These are phyloP conservation scores for Candida palmyrensis DNA, from an alignment of 805 yeast species.

Conservation along the genomic window DNA sequence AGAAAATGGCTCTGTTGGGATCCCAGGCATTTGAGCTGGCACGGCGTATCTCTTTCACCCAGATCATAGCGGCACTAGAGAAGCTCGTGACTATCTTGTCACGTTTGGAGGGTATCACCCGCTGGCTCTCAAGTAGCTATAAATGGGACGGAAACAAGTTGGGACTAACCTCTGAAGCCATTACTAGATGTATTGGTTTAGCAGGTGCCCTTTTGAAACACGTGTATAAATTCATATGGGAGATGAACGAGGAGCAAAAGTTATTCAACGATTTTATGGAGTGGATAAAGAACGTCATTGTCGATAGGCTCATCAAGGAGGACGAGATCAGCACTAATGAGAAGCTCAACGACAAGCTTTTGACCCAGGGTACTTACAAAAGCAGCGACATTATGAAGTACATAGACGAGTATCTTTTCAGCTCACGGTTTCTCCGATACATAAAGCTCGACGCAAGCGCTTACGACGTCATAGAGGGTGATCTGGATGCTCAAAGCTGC, in stretches of 20 bases:
- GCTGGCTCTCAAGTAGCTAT: constrained; percentile 23
- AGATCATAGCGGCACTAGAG: constrained; percentile 52
- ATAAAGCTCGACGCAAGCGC: constrained; percentile 11
- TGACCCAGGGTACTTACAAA: constrained; percentile 8
- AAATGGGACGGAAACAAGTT: not conserved
- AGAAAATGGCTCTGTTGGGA: constrained; percentile 49
- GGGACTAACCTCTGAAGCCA: constrained; percentile 5
- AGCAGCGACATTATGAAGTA: constrained; percentile 19
- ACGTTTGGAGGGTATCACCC: constrained; percentile 35
- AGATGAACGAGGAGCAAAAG: constrained; percentile 41
- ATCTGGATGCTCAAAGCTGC: not conserved
- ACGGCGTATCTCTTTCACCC: constrained; percentile 42
- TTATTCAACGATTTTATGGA: constrained; percentile 39
- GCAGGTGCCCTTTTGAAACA: constrained; percentile 24
- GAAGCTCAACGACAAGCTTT: constrained; percentile 8
- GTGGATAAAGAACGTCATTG: constrained; percentile 37
- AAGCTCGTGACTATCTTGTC: constrained; percentile 44
- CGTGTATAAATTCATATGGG: constrained; percentile 35
- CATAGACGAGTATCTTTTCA: constrained; percentile 17
- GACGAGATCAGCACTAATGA: constrained; percentile 25
- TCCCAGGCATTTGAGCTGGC: constrained; percentile 46
- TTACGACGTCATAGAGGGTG: not conserved
- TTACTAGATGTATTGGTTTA: constrained; percentile 4
- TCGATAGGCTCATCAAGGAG: constrained; percentile 31
- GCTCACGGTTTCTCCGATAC: constrained; percentile 15